Percentiles rank a stretch among this genome's conserved stretches.
These are phyloP conservation scores for Mycosphaerella arachidis DNA, from an alignment of 2,329 filamentous ascomycete genomes.

Conservation along the genomic window DNA sequence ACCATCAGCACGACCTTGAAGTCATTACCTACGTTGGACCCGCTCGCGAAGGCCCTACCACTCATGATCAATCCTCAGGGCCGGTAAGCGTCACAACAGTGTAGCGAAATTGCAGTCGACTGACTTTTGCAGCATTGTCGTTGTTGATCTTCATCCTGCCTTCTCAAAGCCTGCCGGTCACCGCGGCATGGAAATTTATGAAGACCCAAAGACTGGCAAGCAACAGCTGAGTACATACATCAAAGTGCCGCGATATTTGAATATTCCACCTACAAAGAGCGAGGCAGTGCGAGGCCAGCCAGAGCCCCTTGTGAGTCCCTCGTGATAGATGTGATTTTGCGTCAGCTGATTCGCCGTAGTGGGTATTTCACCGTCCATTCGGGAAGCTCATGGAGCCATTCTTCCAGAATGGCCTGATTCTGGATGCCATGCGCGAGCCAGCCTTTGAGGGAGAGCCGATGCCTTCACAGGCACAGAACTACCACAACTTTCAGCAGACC, in stretches of 20 bases:
- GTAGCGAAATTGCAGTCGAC: not conserved
- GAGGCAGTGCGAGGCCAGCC: slow-evolving; percentile 33
- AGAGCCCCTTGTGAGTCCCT: slow-evolving; percentile 19
- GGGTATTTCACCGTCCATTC: slow-evolving; percentile 45
- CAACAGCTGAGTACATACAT: slow-evolving; percentile 36
- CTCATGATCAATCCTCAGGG: slow-evolving; percentile 39
- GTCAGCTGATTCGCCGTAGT: slow-evolving; percentile 29
- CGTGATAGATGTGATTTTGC: slow-evolving; percentile 15
- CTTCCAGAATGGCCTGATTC: slow-evolving; percentile 39
- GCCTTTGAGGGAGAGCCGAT: slow-evolving; percentile 39
- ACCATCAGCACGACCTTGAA: slow-evolving; percentile 48
- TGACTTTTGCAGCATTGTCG: slow-evolving; percentile 36
- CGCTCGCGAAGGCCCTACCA: slow-evolving; percentile 41
- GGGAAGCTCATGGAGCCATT: slow-evolving; percentile 44
- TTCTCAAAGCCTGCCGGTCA: slow-evolving; percentile 46
- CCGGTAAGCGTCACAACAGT: slow-evolving; percentile 1
- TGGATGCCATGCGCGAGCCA: slow-evolving; percentile 48
- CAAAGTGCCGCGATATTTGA: slow-evolving; percentile 41
- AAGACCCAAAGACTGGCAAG: slow-evolving; percentile 36
- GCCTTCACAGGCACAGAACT: slow-evolving; percentile 31
- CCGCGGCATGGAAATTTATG: slow-evolving; percentile 39
- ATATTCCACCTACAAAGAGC: slow-evolving; percentile 39
- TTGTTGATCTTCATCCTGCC: slow-evolving; percentile 43
- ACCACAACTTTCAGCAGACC: slow-evolving; percentile 37
- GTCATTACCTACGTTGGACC: slow-evolving; percentile 44